Conservation (phyloP, 768 basidiomycete genomes). For the Hebeloma cylindrosporum region DNA sequence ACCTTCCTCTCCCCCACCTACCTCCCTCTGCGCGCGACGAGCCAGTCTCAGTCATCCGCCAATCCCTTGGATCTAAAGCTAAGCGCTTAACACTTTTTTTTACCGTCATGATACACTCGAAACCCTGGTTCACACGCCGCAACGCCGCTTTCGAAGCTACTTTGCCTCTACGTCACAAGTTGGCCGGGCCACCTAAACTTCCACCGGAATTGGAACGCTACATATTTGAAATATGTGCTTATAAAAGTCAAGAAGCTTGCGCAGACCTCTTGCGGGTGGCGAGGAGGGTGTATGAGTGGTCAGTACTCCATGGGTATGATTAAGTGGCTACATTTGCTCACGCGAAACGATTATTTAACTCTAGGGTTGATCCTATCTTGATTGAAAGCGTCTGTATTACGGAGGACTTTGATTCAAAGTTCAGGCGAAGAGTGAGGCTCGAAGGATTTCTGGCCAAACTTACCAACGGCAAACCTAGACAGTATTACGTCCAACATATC, state of each 20-base stretch:
- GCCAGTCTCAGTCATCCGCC: too few relatives aligned
- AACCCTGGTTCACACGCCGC: too few relatives aligned
- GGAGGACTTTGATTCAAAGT: background rate
- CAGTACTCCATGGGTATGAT: background rate
- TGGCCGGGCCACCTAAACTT: constrained; percentile 4
- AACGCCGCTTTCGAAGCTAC: too few relatives aligned
- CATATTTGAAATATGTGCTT: constrained; percentile 18
- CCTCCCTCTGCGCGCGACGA: too few relatives aligned
- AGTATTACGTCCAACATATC: constrained; percentile 19
- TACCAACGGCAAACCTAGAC: constrained; percentile 14
- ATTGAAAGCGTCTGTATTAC: constrained; percentile 12
- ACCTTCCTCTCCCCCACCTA: too few relatives aligned
- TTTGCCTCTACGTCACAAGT: too few relatives aligned
- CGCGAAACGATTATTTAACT: too few relatives aligned
- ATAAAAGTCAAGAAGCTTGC: constrained; percentile 15
- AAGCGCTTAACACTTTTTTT: too few relatives aligned
- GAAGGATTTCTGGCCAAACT: constrained; percentile 15
- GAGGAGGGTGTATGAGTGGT: constrained; percentile 14
- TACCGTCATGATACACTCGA: too few relatives aligned
- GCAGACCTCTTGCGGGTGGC: constrained; percentile 14
- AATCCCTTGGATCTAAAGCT: too few relatives aligned
- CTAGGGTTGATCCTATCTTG: constrained; percentile 19
- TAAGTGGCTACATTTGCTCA: constrained; percentile 1
- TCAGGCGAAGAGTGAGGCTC: constrained; percentile 1
- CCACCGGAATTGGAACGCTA: constrained; percentile 12